Conservation (phyloP, 345 rosid species). For the Salix viminalis region DNA sequence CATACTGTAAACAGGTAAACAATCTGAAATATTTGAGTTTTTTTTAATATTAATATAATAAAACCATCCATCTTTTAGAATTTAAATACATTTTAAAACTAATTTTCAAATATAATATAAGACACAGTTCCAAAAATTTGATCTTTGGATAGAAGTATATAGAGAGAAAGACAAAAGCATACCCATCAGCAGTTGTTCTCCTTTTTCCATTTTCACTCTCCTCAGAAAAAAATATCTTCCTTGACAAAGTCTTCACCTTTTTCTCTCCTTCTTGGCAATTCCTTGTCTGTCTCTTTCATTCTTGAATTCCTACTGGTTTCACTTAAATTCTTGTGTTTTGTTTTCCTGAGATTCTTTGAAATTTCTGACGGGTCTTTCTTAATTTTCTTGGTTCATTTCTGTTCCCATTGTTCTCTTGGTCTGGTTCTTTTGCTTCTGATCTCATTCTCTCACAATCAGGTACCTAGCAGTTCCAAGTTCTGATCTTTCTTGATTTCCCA, state of each 20-base stretch:
- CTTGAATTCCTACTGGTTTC: not conserved
- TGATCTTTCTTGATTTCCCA: not conserved
- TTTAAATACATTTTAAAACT: too few species aligned
- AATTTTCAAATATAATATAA: too few species aligned
- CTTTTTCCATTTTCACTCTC: not conserved
- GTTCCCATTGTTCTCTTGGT: not conserved
- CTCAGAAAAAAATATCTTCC: not conserved
- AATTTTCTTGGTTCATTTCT: not conserved
- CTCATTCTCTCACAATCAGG: not conserved
- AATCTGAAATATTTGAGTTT: not conserved
- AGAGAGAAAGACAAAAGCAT: not conserved
- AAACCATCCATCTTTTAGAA: too few species aligned
- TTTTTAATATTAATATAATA: too few species aligned
- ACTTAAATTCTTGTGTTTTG: not conserved
- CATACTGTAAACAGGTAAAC: not conserved
- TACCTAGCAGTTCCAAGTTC: not conserved
- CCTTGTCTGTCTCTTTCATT: not conserved
- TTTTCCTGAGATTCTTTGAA: not conserved
- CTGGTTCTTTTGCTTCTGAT: not conserved
- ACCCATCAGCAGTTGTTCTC: too few species aligned
- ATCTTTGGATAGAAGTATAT: too few species aligned
- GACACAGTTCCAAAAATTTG: too few species aligned
- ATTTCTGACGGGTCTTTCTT: slow-evolving; percentile 6
- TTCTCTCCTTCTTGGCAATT: not conserved
- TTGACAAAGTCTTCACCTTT: not conserved